Percentiles rank a stretch among this genome's conserved stretches.
phyloP scores from a whole-genome alignment of 2,329 filamentous ascomycete species.

The Paecilomyces formosus region DNA sequence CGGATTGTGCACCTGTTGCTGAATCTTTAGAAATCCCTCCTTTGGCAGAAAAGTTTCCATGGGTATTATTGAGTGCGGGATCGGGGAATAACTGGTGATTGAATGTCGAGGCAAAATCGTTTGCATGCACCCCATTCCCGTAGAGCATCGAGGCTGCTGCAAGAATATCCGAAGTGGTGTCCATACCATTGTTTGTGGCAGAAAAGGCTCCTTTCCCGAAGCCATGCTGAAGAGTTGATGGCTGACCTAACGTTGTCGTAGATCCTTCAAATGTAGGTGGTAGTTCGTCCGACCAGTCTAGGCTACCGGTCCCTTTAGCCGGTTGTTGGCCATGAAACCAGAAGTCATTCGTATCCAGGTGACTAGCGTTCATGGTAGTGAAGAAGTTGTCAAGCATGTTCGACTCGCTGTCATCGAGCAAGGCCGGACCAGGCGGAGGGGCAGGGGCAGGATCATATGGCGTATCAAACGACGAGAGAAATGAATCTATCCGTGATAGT shows the following conservation, averaged over 20 bases:
- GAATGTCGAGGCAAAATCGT: conserved; percentile 21
- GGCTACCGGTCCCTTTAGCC: conserved; percentile 20
- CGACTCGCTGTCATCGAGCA: conserved; percentile 53
- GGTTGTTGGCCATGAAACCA: conserved; percentile 22
- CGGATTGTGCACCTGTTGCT: conserved; percentile 7
- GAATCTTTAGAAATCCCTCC: conserved; percentile 13
- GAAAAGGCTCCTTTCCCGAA: conserved; percentile 17
- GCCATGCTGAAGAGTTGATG: conserved; percentile 25
- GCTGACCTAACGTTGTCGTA: conserved; percentile 55
- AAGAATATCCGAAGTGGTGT: conserved; percentile 44
- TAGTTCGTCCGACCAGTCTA: conserved; percentile 42
- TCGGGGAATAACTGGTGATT: conserved; percentile 20
- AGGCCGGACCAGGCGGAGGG: conserved; percentile 56
- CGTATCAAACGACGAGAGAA: conserved; percentile 26
- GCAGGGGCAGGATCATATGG: conserved; percentile 48
- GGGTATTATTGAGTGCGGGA: conserved; percentile 13
- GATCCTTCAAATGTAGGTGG: conserved; percentile 61
- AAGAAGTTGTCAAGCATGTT: conserved; percentile 48
- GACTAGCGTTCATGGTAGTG: conserved; percentile 33
- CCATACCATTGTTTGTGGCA: conserved; percentile 15
- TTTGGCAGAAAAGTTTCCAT: conserved; percentile 11
- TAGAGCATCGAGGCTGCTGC: conserved; percentile 48
- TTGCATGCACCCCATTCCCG: conserved; percentile 24
- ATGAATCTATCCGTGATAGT: conserved; percentile 19
- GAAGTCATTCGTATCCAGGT: conserved; percentile 29